phyloP scores from a whole-genome alignment of 768 basidiomycete species.

The Candolleomyces eurysporus region DNA sequence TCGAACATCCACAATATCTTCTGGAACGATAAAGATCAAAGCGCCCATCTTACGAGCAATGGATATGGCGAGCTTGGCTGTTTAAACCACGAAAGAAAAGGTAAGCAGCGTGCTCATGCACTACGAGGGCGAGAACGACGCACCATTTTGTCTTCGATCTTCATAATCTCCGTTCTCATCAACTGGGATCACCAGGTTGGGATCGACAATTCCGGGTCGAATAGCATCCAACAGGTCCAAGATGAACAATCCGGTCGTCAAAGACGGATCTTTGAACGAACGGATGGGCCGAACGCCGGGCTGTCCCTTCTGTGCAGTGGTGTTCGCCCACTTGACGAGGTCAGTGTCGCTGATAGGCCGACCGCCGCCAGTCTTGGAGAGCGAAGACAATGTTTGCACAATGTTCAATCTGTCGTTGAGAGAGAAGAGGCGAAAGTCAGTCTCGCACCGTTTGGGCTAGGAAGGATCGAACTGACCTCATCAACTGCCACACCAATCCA shows the following conservation, averaged over 20 bases:
- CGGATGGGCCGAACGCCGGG: conserved; percentile 62
- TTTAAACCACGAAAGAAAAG: conserved; percentile 3
- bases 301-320: conserved; percentile 74
- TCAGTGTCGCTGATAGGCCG: conserved; percentile 88
- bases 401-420: conserved; percentile 67
- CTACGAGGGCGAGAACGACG: conserved; percentile 17
- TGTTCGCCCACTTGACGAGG: conserved; percentile 95
- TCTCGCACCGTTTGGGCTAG: neutral
- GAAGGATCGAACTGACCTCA: conserved; percentile 57
- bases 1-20: conserved; percentile 94
- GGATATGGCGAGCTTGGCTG: conserved; percentile 97
- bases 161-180: conserved; percentile 69
- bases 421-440: neutral
- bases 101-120: conserved; percentile 6
- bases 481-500: conserved; percentile 96
- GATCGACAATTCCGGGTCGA: conserved; percentile 94
- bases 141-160: conserved; percentile 90
- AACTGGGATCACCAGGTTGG: conserved; percentile 68
- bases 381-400: conserved; percentile 78
- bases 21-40: conserved; percentile 93
- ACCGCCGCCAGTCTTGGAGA: conserved; percentile 65
- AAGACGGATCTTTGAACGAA: conserved; percentile 90
- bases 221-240: conserved; percentile 89
- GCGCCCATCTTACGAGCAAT: conserved; percentile 98
- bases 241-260: conserved; percentile 91